These are phyloP conservation scores for Isochrysis galbana DNA, from an alignment of 78 protist genomes.

Conservation along the genomic window DNA sequence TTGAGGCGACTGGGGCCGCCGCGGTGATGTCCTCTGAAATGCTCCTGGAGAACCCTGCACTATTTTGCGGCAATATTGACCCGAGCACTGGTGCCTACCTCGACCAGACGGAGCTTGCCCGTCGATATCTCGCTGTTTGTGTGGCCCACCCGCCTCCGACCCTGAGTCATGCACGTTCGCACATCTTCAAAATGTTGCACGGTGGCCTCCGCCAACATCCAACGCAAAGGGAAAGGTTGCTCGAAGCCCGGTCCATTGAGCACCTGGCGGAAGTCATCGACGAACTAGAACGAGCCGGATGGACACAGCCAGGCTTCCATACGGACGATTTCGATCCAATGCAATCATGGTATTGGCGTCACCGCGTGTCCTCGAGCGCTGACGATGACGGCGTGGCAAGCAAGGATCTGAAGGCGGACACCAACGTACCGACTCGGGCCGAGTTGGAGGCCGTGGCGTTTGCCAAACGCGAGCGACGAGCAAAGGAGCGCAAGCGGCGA, in stretches of 20 bases:
- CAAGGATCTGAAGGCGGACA: not conserved
- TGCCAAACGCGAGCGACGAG: not conserved
- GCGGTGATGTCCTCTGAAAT: slow-evolving; percentile 13
- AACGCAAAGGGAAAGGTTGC: not conserved
- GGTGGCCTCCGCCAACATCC: not conserved
- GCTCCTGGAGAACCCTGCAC: slow-evolving; percentile 17
- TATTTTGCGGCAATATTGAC: not conserved
- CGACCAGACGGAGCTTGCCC: not conserved
- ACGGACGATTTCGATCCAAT: not conserved
- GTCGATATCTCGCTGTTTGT: not conserved
- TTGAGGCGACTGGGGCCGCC: slow-evolving; percentile 56
- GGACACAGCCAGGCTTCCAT: not conserved
- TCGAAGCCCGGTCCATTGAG: not conserved
- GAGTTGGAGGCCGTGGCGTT: not conserved
- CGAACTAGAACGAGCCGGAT: not conserved
- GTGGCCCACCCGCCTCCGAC: not conserved
- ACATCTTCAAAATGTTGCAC: not conserved
- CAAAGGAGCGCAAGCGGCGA: not conserved
- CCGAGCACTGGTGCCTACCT: not conserved
- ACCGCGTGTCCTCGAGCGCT: not conserved
- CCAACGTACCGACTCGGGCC: not conserved
- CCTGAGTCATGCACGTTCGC: not conserved
- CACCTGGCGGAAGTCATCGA: not conserved
- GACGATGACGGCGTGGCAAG: not conserved
- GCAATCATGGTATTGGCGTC: not conserved